Evolutionary conservation across 2,329 filamentous ascomycete genomes (phyloP), one percentile per base, ranked within the genome.

Genomic region (Neonectria coccinea): DNA sequence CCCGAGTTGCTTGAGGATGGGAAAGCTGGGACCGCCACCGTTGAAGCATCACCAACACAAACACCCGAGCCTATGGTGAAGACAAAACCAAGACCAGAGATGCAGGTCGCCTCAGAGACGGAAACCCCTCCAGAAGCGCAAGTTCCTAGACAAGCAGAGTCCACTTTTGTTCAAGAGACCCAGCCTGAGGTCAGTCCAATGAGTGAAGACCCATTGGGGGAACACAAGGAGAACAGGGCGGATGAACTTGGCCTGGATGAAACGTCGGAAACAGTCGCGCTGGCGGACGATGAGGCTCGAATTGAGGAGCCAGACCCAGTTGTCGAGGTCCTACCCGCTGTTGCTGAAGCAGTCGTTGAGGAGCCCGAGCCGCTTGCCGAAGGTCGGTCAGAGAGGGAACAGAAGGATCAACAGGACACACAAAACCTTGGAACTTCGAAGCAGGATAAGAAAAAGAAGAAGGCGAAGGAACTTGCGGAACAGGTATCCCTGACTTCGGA

Each of bases 391-490:
- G 41, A 47, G 27, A 27, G 54, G 5, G 59, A 61, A 12, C 42
- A 59, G 10, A 52, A 42, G n/a, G 56, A 11, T 33, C 16, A 31
- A 16, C 18, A 33, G 6, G 25, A 52, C 29, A 39, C 7, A 4
- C 22, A 16, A 14, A 51, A 27, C 31, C 25, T 57, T 22, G 48
- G 41, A 6, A 22, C 59, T 57, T 56, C 56, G 6, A 66, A 62
- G 33, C 67, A 73, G 51, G 53, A 67, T 42, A 58, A 68, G 50
- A 65, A 72, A 52, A 67, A 66, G 48, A 65, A 66, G 39, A 66
- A 60, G 52, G 20, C 16, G 5, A 18, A 22, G 45, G 45, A 27
- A 12, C 22, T 36, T 18, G 55, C 50, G 18, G 33, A 57, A 18
- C 44, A 57, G 33, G 7, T 33, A 7, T 41, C 18, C 3, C 39